Evolutionary conservation across 208 protist species (phyloP), one percentile per base, ranked within the genome.

Genomic region (Wallacemonas collosoma): DNA sequence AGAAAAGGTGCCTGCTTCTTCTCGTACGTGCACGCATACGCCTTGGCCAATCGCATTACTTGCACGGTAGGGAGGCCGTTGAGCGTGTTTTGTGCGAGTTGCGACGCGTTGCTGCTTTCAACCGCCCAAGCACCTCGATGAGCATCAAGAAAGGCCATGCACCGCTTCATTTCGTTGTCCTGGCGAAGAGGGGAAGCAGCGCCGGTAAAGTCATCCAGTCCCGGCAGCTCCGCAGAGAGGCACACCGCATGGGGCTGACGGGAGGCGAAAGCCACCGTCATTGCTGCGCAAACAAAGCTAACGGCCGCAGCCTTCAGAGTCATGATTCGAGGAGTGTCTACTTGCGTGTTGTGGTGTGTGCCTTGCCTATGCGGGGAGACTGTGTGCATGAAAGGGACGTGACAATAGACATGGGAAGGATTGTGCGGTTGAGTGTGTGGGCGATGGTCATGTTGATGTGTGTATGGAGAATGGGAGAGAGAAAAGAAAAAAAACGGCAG

Each of bases 101-200:
- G 9, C n/a, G 38, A 9, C 60, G 50, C 60, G 41, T 65, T 50
- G 14, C 15, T 45, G 60, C 40, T 65, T 35, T 65, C 72, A n/a
- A 79, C 72, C 6, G 63, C 63, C 78, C 78, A 82, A 26, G 73
- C 65, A 2, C 2, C 51, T 12, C 51, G 47, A 40, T 58, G 44
- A 36, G 60, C 45, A 54, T 82, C 78, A 43, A 82, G 61, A 73
- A 82, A 82, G 26, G 56, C 54, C 78, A 82, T 82, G 44, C 68
- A 73, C 0, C 47, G 60, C 5, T 38, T 35, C 40, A 65, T 44
- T 17, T 65, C 60, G 38, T 57, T 17, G 6, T 57, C 14, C 15
- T 6, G 15, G 17, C 5, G 9, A 8, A 15, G 53, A 36, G 14
- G 11, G 48, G 11, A 53, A 6, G 6, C 53, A 17, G 53, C 15